Percentiles rank a stretch among this genome's conserved stretches.
These are phyloP conservation scores for Pleurotus citrinopileatus DNA, from an alignment of 768 basidiomycete species.

Conservation along the genomic window DNA sequence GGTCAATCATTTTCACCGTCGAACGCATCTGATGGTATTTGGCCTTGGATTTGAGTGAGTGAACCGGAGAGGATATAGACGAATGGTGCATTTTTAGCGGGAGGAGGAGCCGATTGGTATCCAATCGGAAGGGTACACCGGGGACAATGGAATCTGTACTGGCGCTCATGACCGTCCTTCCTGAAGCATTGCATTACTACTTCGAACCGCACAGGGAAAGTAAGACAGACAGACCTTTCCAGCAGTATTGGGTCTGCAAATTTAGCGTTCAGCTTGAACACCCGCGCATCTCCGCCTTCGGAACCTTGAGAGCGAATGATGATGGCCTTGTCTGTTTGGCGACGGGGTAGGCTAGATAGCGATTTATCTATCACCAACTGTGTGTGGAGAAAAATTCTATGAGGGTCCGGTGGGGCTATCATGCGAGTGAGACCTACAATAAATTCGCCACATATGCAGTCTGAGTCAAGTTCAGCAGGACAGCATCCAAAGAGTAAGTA, in stretches of 20 bases:
- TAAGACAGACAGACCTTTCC: slow-evolving; percentile 57
- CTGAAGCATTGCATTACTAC: slow-evolving; percentile 32
- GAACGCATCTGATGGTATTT: slow-evolving; percentile 82
- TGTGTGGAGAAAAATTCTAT: slow-evolving; percentile 1
- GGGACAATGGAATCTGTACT: slow-evolving; percentile 69
- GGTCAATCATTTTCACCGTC: slow-evolving; percentile 44
- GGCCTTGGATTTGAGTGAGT: slow-evolving; percentile 86
- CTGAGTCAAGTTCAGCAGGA: slow-evolving; percentile 32
- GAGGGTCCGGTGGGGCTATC: background rate
- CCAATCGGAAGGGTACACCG: slow-evolving; percentile 66
- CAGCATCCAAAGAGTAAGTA: slow-evolving; percentile 15
- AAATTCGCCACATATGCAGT: slow-evolving; percentile 88
- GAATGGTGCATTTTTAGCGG: slow-evolving; percentile 73
- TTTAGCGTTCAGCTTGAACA: slow-evolving; percentile 87
- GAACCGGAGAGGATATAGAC: slow-evolving; percentile 80
- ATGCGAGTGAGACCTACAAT: slow-evolving; percentile 49
- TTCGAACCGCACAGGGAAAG: slow-evolving; percentile 9
- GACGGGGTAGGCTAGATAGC: slow-evolving; percentile 62
- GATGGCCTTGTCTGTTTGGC: slow-evolving; percentile 76
- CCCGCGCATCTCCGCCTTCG: slow-evolving; percentile 51
- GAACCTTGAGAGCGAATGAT: slow-evolving; percentile 76
- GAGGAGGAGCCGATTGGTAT: slow-evolving; percentile 78
- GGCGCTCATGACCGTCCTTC: slow-evolving; percentile 68
- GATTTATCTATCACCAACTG: slow-evolving; percentile 83
- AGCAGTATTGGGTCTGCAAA: slow-evolving; percentile 68